Percentiles rank a stretch among this genome's conserved stretches.
Evolutionary conservation across 805 yeast species (phyloP).

Genomic region (Metschnikowia anglica): DNA sequence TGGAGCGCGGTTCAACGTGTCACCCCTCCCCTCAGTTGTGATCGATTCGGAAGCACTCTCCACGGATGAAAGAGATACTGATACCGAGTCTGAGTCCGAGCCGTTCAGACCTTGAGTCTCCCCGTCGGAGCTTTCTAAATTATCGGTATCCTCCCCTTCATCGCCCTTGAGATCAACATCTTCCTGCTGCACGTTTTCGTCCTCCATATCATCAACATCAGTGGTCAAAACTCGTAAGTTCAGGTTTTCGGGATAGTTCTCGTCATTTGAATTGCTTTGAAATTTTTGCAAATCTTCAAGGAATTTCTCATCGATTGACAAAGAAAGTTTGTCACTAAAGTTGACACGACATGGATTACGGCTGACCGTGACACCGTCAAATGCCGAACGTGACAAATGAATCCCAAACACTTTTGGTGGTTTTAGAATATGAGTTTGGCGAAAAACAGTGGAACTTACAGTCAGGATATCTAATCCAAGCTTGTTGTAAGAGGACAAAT

Average conservation of each 20-base stretch:
- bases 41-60: slow-evolving; percentile 11
- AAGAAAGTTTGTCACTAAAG: slow-evolving; percentile 54
- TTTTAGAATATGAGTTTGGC: slow-evolving; percentile 56
- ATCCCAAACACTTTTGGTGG: slow-evolving; percentile 73
- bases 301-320: slow-evolving; percentile 48
- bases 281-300: slow-evolving; percentile 37
- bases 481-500: slow-evolving; percentile 46
- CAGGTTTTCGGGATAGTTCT: slow-evolving; percentile 19
- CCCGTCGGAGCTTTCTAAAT: slow-evolving; percentile 12
- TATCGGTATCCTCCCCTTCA: slow-evolving; percentile 28
- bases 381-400: slow-evolving; percentile 86
- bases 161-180: slow-evolving; percentile 40
- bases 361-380: slow-evolving; percentile 60
- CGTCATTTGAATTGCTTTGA: slow-evolving; percentile 24
- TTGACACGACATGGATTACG: slow-evolving; percentile 74
- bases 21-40: slow-evolving; percentile 14
- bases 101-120: slow-evolving; percentile 12
- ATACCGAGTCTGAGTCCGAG: slow-evolving; percentile 13
- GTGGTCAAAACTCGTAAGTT: slow-evolving; percentile 23
- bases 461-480: slow-evolving; percentile 44
- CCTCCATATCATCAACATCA: slow-evolving; percentile 30
- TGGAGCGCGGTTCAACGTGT: slow-evolving; percentile 37
- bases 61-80: slow-evolving; percentile 11
- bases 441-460: slow-evolving; percentile 64
- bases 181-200: slow-evolving; percentile 36